phyloP scores from a whole-genome alignment of 805 yeast species.

The Yarrowia yakushimensis region DNA sequence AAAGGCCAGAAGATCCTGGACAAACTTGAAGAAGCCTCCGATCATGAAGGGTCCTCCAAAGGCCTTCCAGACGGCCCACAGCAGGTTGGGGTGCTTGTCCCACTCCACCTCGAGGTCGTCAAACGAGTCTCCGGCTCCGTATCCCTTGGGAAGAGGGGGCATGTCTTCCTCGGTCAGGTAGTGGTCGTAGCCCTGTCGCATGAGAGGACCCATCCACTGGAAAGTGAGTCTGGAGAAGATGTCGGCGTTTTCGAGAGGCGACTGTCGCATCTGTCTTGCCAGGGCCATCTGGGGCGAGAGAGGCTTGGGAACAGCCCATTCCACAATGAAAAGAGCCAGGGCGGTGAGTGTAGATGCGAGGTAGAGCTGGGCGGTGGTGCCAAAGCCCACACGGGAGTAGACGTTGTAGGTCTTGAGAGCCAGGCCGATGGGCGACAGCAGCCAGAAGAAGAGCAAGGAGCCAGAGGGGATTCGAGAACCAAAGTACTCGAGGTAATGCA shows the following conservation, averaged over 20 bases:
- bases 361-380: slow-evolving; percentile 21
- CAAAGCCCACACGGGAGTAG: slow-evolving; percentile 27
- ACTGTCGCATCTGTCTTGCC: slow-evolving; percentile 37
- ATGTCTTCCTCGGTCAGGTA: slow-evolving; percentile 55
- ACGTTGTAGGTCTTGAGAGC: slow-evolving; percentile 38
- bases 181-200: slow-evolving; percentile 69
- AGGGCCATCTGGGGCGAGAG: slow-evolving; percentile 36
- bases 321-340: slow-evolving; percentile 47
- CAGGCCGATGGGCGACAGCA: slow-evolving; percentile 50
- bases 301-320: slow-evolving; percentile 43
- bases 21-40: slow-evolving; percentile 68
- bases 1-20: slow-evolving; percentile 77
- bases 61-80: slow-evolving; percentile 59
- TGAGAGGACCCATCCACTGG: slow-evolving; percentile 85
- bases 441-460: slow-evolving; percentile 71
- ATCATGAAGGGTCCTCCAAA: slow-evolving; percentile 69
- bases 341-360: slow-evolving; percentile 35
- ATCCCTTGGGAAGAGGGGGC: slow-evolving; percentile 69
- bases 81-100: slow-evolving; percentile 51
- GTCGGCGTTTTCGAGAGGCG: slow-evolving; percentile 58
- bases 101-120: slow-evolving; percentile 57
- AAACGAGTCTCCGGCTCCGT: slow-evolving; percentile 54
- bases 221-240: slow-evolving; percentile 75
- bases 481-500: slow-evolving; percentile 71
- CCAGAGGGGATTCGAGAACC: slow-evolving; percentile 65